These are phyloP conservation scores for Talaromyces adpressus DNA, from an alignment of 495 filamentous ascomycete species.

Conservation along the genomic window DNA sequence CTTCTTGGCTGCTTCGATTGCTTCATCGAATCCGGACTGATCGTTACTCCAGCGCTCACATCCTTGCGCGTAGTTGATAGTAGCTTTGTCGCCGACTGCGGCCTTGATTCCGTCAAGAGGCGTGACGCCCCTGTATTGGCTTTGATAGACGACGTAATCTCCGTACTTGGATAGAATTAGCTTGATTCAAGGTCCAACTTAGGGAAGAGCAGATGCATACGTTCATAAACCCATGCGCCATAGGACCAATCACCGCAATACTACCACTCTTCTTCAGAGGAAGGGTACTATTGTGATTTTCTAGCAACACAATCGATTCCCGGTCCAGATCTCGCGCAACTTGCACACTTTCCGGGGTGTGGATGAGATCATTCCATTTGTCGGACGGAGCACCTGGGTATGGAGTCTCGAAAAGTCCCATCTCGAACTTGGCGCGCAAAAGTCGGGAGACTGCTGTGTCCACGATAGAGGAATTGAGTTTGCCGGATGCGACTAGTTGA, in stretches of 20 bases:
- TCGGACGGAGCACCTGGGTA: conserved; percentile 46
- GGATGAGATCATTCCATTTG: conserved; percentile 47
- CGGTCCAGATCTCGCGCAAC: conserved; percentile 54
- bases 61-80: conserved; percentile 58
- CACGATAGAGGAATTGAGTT: conserved; percentile 46
- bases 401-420: conserved; percentile 60
- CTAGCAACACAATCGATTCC: conserved; percentile 63
- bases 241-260: conserved; percentile 67
- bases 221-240: conserved; percentile 66
- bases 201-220: conserved; percentile 22
- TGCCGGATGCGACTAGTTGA: conserved; percentile 50
- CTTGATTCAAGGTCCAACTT: neutral
- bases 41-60: conserved; percentile 69
- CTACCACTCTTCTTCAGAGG: conserved; percentile 53
- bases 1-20: conserved; percentile 52
- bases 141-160: conserved; percentile 57
- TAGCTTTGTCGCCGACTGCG: conserved; percentile 44
- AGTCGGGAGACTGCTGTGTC: conserved; percentile 58
- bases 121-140: conserved; percentile 55
- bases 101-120: conserved; percentile 60
- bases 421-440: conserved; percentile 56
- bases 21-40: conserved; percentile 54
- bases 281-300: conserved; percentile 56
- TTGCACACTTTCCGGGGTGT: conserved; percentile 46
- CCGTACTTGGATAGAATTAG: conserved; percentile 41